phyloP scores from a whole-genome alignment of 2,329 filamentous ascomycete species.

The Colletotrichum tofieldiae region DNA sequence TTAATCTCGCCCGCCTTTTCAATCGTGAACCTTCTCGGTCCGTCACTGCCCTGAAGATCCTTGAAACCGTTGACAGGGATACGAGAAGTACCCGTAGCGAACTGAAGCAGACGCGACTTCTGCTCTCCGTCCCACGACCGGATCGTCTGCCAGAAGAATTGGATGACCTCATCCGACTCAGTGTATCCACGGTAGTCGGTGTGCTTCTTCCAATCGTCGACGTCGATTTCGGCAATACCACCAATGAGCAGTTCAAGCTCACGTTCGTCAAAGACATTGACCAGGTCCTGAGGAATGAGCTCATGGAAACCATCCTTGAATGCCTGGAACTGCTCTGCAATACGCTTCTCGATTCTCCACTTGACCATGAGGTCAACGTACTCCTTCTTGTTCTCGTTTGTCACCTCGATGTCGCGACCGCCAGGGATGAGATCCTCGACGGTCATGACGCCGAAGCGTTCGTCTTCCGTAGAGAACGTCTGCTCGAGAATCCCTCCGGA shows the following conservation, averaged over 20 bases:
- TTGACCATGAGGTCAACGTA: conserved; percentile 99
- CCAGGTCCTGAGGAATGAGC: conserved; percentile 94
- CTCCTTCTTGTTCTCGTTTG: conserved; percentile 98
- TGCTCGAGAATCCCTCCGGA: conserved; percentile 91
- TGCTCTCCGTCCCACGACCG: conserved; percentile 98
- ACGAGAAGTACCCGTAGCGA: conserved; percentile 96
- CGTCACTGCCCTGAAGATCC: conserved; percentile 96
- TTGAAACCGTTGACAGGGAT: conserved; percentile 99
- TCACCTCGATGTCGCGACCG: conserved; percentile 94
- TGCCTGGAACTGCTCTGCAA: conserved; percentile 97
- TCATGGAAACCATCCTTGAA: conserved; percentile 99
- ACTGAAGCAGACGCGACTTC: conserved; percentile 95
- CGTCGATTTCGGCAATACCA: conserved; percentile 99
- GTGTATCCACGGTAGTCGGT: conserved; percentile 99
- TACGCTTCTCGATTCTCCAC: conserved; percentile 99
- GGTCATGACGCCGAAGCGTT: conserved; percentile 94
- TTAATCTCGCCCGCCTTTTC: conserved; percentile 94
- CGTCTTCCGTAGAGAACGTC: conserved; percentile 97
- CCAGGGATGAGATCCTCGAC: conserved; percentile 94
- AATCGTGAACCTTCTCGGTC: conserved; percentile 95
- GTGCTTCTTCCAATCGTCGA: conserved; percentile 99
- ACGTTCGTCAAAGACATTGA: conserved; percentile 98
- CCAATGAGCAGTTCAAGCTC: conserved; percentile 97
- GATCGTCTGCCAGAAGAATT: conserved; percentile 99
- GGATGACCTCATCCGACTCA: conserved; percentile 95